phyloP scores from a whole-genome alignment of 345 rosid genomes.

The Gossypium thurberi region DNA sequence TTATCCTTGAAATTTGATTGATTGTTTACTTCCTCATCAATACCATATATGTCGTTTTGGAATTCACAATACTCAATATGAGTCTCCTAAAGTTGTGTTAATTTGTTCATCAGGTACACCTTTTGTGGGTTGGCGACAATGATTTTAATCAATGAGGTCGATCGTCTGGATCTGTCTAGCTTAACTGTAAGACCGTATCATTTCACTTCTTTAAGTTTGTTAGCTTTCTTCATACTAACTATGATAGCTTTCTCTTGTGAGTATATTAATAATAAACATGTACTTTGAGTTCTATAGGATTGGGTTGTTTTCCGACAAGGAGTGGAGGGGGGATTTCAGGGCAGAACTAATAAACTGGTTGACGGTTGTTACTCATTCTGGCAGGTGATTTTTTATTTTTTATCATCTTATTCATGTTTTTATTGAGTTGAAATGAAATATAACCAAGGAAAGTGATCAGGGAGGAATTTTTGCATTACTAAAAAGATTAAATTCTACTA shows the following conservation, averaged over 20 bases:
- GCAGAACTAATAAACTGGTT: constrained; percentile 91
- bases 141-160: constrained; percentile 70
- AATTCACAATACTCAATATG: neutral
- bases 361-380: constrained; percentile 99
- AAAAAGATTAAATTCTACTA: constrained; percentile 32
- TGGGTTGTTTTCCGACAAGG: constrained; percentile 95
- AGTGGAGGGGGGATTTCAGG: constrained; percentile 93
- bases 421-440: constrained; percentile 4
- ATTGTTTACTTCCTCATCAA: constrained; percentile 5
- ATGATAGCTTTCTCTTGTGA: neutral
- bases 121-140: constrained; percentile 95
- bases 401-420: constrained; percentile 8
- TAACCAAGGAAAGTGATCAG: constrained; percentile 29
- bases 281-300: constrained; percentile 36
- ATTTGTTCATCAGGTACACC: constrained; percentile 56
- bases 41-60: constrained; percentile 1
- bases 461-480: constrained; percentile 73
- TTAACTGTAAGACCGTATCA: constrained; percentile 50
- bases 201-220: constrained; percentile 8
- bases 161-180: constrained; percentile 59
- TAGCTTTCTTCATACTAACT: neutral
- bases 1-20: neutral
- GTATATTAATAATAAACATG: neutral
- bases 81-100: constrained; percentile 4
- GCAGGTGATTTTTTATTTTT: constrained; percentile 57